Evolutionary conservation across 2,329 filamentous ascomycete species (phyloP), one percentile per base, ranked within the genome.

Genomic region (Neonectria punicea): DNA sequence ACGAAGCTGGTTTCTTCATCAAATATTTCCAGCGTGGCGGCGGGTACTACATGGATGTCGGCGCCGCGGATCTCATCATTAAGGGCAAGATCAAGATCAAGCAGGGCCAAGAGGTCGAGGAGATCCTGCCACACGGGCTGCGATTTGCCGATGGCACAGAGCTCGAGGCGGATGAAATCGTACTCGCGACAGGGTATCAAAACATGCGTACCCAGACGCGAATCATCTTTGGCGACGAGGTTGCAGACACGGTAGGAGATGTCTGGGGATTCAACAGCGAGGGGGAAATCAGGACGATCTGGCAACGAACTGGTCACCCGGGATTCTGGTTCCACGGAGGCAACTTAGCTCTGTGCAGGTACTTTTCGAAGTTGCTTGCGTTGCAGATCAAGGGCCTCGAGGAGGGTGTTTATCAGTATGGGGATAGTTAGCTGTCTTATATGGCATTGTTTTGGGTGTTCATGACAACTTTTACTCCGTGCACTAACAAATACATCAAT

Each of bases 41-140:
- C 0, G 90, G 90, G 0, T 92, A 92, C 73, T 92, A 92, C 76
- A 89, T 92, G 65, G 88, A 92, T 65, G 89, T 91, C 1, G 90
- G 90, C 0, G 87, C 85, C 0, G 87, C 86, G 0, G 77, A 86
- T 70, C 82, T 92, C 32, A 90, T 92, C 63, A 80, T 81, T 3
- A 86, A 90, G 13, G 88, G 89, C 1, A 88, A 87, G 72, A 87
- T 92, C 74, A 87, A 87, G 69, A 79, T 92, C 22, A 87, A 87
- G 73, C 85, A 87, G 46, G 87, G 85, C 1, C 84, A 85, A 4
- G 86, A 87, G 13, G 85, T 91, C 10, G 72, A 78, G 1, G 77
- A 81, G 20, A 83, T 91, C 4, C 80, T 85, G 0, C 78, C 83
- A 0, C 70, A 79, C 0, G 83, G 82, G 1, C 66, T 86, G 0